Base-by-base conservation (phyloP, 2,329 filamentous ascomycete genomes). In the Penicillium frequentans region DNA sequence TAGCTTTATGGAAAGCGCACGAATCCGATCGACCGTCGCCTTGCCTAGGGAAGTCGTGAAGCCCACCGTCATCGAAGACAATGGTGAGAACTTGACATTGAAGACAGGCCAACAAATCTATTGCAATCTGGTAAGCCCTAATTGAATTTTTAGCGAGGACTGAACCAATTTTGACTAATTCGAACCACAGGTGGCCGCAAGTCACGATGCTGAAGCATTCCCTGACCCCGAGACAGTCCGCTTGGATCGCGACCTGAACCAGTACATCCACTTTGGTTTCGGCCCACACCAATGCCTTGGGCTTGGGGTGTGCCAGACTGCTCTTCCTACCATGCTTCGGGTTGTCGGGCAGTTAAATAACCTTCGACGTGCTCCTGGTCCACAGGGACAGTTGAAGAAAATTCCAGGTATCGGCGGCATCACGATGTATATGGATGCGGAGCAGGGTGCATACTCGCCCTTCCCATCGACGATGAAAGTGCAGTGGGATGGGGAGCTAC, bases 201-300 rank as follows among this genome's bases (percentile, higher is more conserved):
- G 70, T 51, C 68, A 68, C 42, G 75, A 77, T 45, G 64, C 71
- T 44, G 63, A 61, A 26, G 70, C 68, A 47, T 77, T 76, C 60
- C 69, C 71, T 5, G 71, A 77, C 42, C 74, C 75, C 11, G 66
- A 72, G 21, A 67, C 70, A 27, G 82, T 92, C 23, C 80, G 85
- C 61, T 83, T 89, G 0, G 79, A 83, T 16, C 84, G 89, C 0
- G 84, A 87, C 0, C 69, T 87, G 26, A 81, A 84, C 5, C 72
- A 76, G 1, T 91, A 92, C 68, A 80, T 89, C 55, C 82, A 86
- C 70, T 87, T 88, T 62, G 84, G 84, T 9, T 77, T 81, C 2
- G 88, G 87, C 0, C 81, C 86, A 9, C 85, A 90, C 64, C 75
- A 82, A 14, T 87, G 84, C 61, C 75, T 91, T 0, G 88, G 86